Evolutionary conservation across 2,329 filamentous ascomycete species (phyloP).

Genomic region (Trichoderma brevicompactum): DNA sequence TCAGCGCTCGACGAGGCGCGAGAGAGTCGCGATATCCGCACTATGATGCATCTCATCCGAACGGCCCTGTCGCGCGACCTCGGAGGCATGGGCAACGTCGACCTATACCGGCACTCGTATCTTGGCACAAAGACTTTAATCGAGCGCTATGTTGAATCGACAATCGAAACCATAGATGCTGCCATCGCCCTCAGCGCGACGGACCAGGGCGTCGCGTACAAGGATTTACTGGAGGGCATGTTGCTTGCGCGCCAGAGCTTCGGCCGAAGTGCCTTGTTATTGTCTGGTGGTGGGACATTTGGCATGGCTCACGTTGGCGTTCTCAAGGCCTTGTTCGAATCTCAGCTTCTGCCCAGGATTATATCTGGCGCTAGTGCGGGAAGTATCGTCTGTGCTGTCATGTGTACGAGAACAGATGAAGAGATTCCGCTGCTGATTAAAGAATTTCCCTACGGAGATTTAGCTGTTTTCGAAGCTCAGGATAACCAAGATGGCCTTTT

Average conservation of each 20-base stretch:
- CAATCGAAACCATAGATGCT: constrained; percentile 72
- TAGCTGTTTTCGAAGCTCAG: constrained; percentile 76
- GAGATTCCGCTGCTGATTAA: constrained; percentile 73
- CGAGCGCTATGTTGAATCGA: constrained; percentile 83
- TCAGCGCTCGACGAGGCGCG: constrained; percentile 75
- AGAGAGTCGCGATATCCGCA: constrained; percentile 69
- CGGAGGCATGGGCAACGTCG: constrained; percentile 82
- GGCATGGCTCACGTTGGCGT: constrained; percentile 93
- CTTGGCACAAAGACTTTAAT: constrained; percentile 86
- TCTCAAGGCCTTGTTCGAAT: constrained; percentile 77
- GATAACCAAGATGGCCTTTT: constrained; percentile 64
- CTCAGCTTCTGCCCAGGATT: constrained; percentile 77
- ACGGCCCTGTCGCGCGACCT: constrained; percentile 80
- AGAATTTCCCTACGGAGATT: constrained; percentile 76
- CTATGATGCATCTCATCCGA: constrained; percentile 80
- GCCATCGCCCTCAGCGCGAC: constrained; percentile 65
- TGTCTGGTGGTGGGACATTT: constrained; percentile 87
- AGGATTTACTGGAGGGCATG: constrained; percentile 67
- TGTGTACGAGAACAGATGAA: constrained; percentile 77
- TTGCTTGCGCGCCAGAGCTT: constrained; percentile 77
- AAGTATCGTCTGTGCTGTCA: constrained; percentile 80
- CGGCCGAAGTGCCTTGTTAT: constrained; percentile 78
- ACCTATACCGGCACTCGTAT: constrained; percentile 82
- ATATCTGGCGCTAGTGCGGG: constrained; percentile 87
- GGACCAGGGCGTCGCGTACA: constrained; percentile 61